phyloP scores from a whole-genome alignment of 192 early-diverging fungal species.

The Umbelopsis ramanniana region DNA sequence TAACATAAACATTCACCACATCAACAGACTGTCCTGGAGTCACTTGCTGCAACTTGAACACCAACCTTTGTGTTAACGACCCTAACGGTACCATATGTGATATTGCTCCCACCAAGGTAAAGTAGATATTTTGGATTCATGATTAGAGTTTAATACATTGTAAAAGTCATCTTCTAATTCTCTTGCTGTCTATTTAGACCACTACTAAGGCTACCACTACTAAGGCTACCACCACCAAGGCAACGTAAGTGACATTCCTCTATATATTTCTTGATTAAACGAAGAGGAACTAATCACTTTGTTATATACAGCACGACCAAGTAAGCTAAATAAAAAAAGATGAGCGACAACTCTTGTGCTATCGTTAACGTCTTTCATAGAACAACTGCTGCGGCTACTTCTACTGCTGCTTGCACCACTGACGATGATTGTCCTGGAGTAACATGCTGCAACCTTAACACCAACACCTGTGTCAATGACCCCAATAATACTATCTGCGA shows the following conservation, averaged over 20 bases:
- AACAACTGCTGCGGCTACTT: background rate
- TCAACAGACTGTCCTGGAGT: background rate
- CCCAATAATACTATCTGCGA: conserved; percentile 27
- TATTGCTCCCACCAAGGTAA: background rate
- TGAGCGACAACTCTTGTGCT: too few species aligned
- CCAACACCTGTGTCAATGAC: conserved; percentile 26
- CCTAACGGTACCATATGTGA: conserved; percentile 13
- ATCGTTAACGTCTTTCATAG: background rate
- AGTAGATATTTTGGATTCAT: background rate
- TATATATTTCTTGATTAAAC: too few species aligned
- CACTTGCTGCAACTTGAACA: conserved; percentile 5
- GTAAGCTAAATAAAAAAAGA: too few species aligned
- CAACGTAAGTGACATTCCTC: background rate
- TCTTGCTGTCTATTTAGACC: background rate
- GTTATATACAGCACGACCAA: too few species aligned
- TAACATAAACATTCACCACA: background rate
- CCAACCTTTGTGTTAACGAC: conserved; percentile 5
- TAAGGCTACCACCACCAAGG: background rate
- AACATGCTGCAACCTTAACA: conserved; percentile 29
- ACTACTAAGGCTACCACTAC: background rate
- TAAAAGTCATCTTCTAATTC: too few species aligned
- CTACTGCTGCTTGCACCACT: background rate
- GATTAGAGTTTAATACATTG: too few species aligned
- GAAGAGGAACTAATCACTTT: too few species aligned
- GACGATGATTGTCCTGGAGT: conserved; percentile 28